These are phyloP conservation scores for Anthostomella pinea DNA, from an alignment of 2,329 filamentous ascomycete species.

Conservation along the genomic window DNA sequence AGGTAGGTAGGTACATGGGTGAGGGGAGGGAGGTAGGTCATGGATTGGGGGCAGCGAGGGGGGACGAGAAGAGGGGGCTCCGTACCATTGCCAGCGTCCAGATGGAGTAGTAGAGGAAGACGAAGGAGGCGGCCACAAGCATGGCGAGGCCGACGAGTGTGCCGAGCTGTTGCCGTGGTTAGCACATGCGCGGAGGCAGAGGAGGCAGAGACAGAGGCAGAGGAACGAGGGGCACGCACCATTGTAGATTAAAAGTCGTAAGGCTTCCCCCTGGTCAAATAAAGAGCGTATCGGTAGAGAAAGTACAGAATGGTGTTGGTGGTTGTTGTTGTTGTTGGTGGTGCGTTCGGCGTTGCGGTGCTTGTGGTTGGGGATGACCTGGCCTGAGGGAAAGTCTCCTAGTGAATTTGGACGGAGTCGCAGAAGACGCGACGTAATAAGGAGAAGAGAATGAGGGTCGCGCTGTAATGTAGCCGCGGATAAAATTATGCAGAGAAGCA, in stretches of 20 bases:
- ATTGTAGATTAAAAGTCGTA: too few relatives aligned
- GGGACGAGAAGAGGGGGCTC: conserved; percentile 11
- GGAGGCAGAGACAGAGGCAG: neutral
- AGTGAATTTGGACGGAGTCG: too few relatives aligned
- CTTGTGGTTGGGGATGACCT: too few relatives aligned
- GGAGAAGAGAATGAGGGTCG: too few relatives aligned
- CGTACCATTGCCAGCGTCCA: conserved; percentile 96
- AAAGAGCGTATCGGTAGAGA: neutral
- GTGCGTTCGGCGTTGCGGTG: too few relatives aligned
- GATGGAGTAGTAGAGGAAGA: conserved; percentile 86
- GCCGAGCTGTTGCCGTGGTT: conserved; percentile 66
- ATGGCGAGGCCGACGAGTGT: conserved; percentile 70
- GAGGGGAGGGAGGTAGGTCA: conserved; percentile 2
- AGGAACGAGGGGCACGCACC: conserved; percentile 4
- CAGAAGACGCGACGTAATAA: too few relatives aligned
- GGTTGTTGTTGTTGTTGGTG: too few relatives aligned
- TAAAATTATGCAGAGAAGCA: too few relatives aligned
- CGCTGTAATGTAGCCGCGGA: too few relatives aligned
- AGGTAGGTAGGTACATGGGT: conserved; percentile 3
- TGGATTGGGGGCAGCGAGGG: conserved; percentile 11
- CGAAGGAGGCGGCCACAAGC: conserved; percentile 62
- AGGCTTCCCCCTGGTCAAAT: too few relatives aligned
- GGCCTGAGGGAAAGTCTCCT: too few relatives aligned
- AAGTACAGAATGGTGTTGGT: neutral
- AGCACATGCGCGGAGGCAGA: conserved; percentile 2